phyloP scores from a whole-genome alignment of 2,329 filamentous ascomycete genomes.

The Sporothrix brasiliensis region DNA sequence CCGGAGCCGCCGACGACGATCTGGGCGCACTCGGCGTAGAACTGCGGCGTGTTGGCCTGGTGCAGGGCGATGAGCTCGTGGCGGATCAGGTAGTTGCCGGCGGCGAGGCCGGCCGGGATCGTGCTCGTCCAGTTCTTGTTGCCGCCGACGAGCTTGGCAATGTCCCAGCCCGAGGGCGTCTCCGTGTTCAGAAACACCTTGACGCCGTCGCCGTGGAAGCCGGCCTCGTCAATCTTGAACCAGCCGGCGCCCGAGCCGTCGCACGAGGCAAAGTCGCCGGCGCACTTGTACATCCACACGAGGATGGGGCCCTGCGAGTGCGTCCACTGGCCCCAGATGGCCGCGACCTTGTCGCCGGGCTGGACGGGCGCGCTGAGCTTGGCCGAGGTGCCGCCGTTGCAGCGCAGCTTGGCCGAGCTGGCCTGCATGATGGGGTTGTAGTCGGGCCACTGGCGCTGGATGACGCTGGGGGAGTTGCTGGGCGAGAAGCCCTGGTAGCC shows the following conservation, averaged over 20 bases:
- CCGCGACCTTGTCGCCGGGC: slow-evolving; percentile 53
- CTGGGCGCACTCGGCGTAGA: slow-evolving; percentile 60
- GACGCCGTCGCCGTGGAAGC: slow-evolving; percentile 38
- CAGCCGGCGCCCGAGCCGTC: slow-evolving; percentile 57
- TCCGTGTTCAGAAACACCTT: slow-evolving; percentile 40
- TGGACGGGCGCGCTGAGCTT: slow-evolving; percentile 49
- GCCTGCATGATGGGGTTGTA: slow-evolving; percentile 58
- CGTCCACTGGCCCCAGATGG: slow-evolving; percentile 61
- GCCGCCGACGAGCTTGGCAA: slow-evolving; percentile 40
- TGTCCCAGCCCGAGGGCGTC: slow-evolving; percentile 37
- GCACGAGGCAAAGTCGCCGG: slow-evolving; percentile 52
- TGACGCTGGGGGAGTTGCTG: slow-evolving; percentile 49
- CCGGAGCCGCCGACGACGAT: slow-evolving; percentile 50
- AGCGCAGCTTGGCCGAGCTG: slow-evolving; percentile 55
- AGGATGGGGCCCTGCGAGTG: slow-evolving; percentile 62
- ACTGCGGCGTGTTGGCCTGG: slow-evolving; percentile 55
- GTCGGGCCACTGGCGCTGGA: slow-evolving; percentile 60
- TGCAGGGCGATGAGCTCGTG: slow-evolving; percentile 61
- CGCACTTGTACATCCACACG: slow-evolving; percentile 60
- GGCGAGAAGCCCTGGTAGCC: slow-evolving; percentile 55
- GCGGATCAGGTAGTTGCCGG: slow-evolving; percentile 60
- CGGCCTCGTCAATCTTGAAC: slow-evolving; percentile 63
- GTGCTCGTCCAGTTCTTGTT: slow-evolving; percentile 52
- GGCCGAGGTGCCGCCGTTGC: slow-evolving; percentile 58
- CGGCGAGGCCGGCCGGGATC: slow-evolving; percentile 53